Evolutionary conservation across 371 early-diverging fungal genomes (phyloP).

Genomic region (Umbelopsis sp.): DNA sequence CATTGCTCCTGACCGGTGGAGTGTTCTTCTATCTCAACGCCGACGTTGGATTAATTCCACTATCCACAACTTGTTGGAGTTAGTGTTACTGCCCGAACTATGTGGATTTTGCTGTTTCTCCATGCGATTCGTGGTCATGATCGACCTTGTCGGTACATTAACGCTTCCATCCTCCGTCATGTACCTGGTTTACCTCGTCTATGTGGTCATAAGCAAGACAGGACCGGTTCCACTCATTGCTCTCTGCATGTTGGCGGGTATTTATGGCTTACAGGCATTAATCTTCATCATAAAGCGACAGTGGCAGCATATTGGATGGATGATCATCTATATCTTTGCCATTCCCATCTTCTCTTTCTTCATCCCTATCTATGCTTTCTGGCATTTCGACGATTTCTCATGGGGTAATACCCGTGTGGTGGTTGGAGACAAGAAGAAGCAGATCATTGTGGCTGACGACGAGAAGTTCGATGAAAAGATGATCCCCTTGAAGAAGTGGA

Average conservation of each 20-base stretch:
- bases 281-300: slow-evolving; percentile 88
- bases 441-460: slow-evolving; percentile 45
- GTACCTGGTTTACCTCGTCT: slow-evolving; percentile 54
- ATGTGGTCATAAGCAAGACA: slow-evolving; percentile 55
- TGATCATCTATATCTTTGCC: slow-evolving; percentile 90
- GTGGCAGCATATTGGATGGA: slow-evolving; percentile 92
- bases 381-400: slow-evolving; percentile 99
- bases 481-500: slow-evolving; percentile 64
- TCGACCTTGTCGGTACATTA: slow-evolving; percentile 96
- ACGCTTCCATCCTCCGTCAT: slow-evolving; percentile 94
- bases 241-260: slow-evolving; percentile 71
- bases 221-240: slow-evolving; percentile 69
- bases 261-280: slow-evolving; percentile 91
- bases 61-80: slow-evolving; percentile 94
- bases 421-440: slow-evolving; percentile 61
- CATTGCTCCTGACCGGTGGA: slow-evolving; percentile 90
- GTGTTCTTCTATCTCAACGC: slow-evolving; percentile 92
- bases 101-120: slow-evolving; percentile 98
- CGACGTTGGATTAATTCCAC: slow-evolving; percentile 99
- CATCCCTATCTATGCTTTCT: slow-evolving; percentile 97
- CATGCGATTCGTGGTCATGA: slow-evolving; percentile 97
- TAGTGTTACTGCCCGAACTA: slow-evolving; percentile 88
- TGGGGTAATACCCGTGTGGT: slow-evolving; percentile 97
- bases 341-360: slow-evolving; percentile 96
- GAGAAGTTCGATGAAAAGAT: slow-evolving; percentile 64